Base-by-base conservation (phyloP, 2,329 filamentous ascomycete species). In the Aspergillus glaucus region DNA sequence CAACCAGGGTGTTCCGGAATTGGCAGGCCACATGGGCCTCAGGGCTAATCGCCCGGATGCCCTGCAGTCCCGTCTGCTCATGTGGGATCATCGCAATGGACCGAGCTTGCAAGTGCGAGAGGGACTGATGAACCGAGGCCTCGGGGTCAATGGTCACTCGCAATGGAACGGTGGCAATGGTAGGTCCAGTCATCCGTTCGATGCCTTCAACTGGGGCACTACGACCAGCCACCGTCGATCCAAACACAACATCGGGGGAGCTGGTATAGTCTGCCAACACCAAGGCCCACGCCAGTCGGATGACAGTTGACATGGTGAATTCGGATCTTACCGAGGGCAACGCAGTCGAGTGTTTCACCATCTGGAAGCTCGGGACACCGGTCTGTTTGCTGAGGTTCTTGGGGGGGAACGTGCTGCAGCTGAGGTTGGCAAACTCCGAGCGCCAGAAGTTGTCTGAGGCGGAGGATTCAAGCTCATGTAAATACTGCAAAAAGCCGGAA, bases 111-210 rank as follows among this genome's bases (percentile, higher is more conserved):
- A 15, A 15, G 15, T 15, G 15, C 15, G 15, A 15, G 15, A 15
- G 15, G 15, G 15, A 15, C 15, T 15, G 15, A 15, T 15, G 15
- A 15, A 15, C 15, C 15, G 15, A 15, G 15, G 15, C 15, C 15
- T 15, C 15, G 15, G 15, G 15, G 15, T 15, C 15, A 15, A 15
- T 15, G 15, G 15, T 15, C 15, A 71, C 47, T 3, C 69, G 60
- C 9, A 70, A 55, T 1, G 71, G 71, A 3, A 71, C 64, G 1
- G 70, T 71, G 2, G 69, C 62, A 21, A 73, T 64, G 0, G 69
- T 68, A 4, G 71, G 65, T 6, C 69, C 71, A 17, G 68, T 57
- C 21, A 73, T 67, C 22, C 62, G 55, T 42, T 66, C 63, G 10
- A 73, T 64, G 1, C 62, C 67, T 10, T 53, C 28, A n/a, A 73